Evolutionary conservation across 352 stramenopile species (phyloP).

Genomic region (Halophytophthora batemanensis): DNA sequence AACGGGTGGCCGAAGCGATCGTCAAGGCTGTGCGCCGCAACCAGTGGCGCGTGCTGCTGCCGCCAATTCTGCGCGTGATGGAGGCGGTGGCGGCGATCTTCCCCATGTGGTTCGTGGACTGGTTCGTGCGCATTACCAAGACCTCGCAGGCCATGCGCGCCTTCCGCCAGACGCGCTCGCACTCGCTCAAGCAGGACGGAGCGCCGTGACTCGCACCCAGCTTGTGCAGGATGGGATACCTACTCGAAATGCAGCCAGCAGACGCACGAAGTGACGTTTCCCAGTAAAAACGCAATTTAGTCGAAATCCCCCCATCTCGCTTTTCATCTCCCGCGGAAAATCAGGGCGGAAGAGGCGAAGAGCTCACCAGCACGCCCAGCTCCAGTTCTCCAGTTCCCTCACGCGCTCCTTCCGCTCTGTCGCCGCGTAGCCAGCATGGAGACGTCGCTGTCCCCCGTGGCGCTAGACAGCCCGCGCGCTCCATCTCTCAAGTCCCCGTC

Average conservation of each 20-base stretch:
- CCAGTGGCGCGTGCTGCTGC: conserved; percentile 40
- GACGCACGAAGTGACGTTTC: not conserved
- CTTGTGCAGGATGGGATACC: too few species aligned
- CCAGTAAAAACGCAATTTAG: not conserved
- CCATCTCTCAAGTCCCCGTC: not conserved
- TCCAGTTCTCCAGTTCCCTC: not conserved
- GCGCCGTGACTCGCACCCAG: not conserved
- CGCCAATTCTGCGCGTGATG: conserved; percentile 24
- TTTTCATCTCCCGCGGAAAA: not conserved
- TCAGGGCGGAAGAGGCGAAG: not conserved
- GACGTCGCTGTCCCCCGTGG: not conserved
- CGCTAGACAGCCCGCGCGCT: not conserved
- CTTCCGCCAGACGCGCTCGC: conserved; percentile 49
- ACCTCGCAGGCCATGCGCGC: conserved; percentile 40
- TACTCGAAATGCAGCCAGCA: too few species aligned
- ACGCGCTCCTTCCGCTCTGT: not conserved
- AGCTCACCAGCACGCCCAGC: not conserved
- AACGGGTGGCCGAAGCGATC: conserved; percentile 42
- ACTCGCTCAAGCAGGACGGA: conserved; percentile 32
- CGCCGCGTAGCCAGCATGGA: not conserved
- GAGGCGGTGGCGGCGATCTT: conserved; percentile 32
- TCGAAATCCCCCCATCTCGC: not conserved
- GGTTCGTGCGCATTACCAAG: conserved; percentile 34
- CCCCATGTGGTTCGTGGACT: conserved; percentile 38
- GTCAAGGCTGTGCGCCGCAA: conserved; percentile 47